These are phyloP conservation scores for Sporodiniella umbellata DNA, from an alignment of 371 early-diverging fungal species.

Conservation along the genomic window DNA sequence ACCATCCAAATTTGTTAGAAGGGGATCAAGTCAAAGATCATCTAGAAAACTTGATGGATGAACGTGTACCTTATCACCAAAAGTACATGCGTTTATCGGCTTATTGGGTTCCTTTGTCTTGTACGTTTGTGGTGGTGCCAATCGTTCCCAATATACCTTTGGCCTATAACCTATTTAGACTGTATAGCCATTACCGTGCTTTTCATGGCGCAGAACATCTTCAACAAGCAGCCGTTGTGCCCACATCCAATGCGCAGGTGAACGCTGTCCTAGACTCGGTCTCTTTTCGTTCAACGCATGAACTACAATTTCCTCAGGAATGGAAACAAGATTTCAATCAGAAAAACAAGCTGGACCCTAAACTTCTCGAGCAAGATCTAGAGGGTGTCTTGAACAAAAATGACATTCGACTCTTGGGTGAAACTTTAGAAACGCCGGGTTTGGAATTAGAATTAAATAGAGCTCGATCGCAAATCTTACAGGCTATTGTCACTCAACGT, in stretches of 20 bases:
- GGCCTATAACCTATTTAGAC: conserved; percentile 77
- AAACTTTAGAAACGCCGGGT: conserved; percentile 25
- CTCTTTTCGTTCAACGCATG: conserved; percentile 7
- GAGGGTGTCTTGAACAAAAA: conserved; percentile 25
- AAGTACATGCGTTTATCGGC: conserved; percentile 70
- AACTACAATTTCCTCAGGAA: conserved; percentile 36
- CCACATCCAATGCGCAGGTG: conserved; percentile 31
- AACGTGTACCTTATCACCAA: conserved; percentile 65
- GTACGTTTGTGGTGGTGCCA: conserved; percentile 72
- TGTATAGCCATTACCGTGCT: conserved; percentile 81
- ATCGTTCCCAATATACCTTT: conserved; percentile 80
- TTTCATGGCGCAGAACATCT: conserved; percentile 64
- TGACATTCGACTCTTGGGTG: conserved; percentile 23
- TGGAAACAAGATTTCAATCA: conserved; percentile 12
- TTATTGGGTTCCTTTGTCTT: conserved; percentile 68
- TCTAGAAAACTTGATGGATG: conserved; percentile 45
- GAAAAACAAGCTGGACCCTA: conserved; percentile 19
- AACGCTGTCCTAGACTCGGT: conserved; percentile 19
- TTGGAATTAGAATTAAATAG: conserved; percentile 41
- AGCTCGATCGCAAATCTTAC: conserved; percentile 39
- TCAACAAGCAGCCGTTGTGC: no score
- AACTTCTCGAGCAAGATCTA: conserved; percentile 23
- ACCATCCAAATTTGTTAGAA: conserved; percentile 41
- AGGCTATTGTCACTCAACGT: no score
- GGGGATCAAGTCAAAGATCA: conserved; percentile 34